Percentiles rank a stretch among this genome's conserved stretches.
Evolutionary conservation across 2,329 filamentous ascomycete genomes (phyloP).

Genomic region (Berkeleyomyces rouxiae): DNA sequence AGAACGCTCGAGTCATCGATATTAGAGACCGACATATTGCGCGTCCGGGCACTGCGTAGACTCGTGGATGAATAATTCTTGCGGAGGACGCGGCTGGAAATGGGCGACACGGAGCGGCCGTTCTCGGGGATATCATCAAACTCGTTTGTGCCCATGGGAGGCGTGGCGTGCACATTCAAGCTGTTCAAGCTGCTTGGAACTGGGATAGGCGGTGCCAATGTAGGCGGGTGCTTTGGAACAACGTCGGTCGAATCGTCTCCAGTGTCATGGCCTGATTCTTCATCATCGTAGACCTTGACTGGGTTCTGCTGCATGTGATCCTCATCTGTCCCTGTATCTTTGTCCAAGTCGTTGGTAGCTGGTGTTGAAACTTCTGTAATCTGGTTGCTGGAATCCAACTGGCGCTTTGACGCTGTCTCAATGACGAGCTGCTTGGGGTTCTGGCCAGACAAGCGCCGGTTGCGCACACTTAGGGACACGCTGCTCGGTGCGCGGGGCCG

Average conservation of each 20-base stretch:
- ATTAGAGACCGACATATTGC: slow-evolving; percentile 53
- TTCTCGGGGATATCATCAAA: slow-evolving; percentile 19
- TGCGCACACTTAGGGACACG: slow-evolving; percentile 41
- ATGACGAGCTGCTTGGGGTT: slow-evolving; percentile 76
- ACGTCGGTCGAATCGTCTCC: slow-evolving; percentile 2
- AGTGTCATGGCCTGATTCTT: background rate
- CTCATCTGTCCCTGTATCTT: background rate
- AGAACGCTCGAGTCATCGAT: slow-evolving; percentile 45
- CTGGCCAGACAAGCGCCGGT: slow-evolving; percentile 62
- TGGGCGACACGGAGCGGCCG: slow-evolving; percentile 36
- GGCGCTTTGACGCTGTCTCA: slow-evolving; percentile 38
- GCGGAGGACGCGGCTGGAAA: slow-evolving; percentile 33
- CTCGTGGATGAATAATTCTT: slow-evolving; percentile 60
- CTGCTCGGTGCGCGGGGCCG: slow-evolving; percentile 6
- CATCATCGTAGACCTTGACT: slow-evolving; percentile 3
- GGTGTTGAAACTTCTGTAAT: slow-evolving; percentile 8
- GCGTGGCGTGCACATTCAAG: slow-evolving; percentile 7
- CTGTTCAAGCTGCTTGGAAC: background rate
- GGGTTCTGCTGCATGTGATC: background rate
- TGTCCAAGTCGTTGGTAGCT: background rate
- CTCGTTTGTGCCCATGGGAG: slow-evolving; percentile 6
- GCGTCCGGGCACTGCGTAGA: slow-evolving; percentile 52
- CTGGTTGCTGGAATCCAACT: slow-evolving; percentile 15
- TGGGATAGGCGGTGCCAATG: slow-evolving; percentile 7
- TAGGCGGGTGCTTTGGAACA: slow-evolving; percentile 6